Base-by-base conservation (phyloP, 306 rosid genomes). In the Lotus japonicus region DNA sequence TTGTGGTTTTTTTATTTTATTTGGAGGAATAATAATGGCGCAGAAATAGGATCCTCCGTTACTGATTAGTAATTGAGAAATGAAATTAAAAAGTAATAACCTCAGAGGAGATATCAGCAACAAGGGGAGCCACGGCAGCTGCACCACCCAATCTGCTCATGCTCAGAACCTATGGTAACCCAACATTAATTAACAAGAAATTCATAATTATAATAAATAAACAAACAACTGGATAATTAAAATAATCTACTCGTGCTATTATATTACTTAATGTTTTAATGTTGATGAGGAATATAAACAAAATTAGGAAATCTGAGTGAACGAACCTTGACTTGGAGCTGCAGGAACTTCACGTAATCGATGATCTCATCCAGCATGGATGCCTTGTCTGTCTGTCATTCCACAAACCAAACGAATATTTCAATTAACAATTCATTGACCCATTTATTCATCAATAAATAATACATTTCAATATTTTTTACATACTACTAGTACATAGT, bases 71-170 rank as follows among this genome's bases (percentile, higher is more conserved):
- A 23, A 49, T 11, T 21, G 38, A 54, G 4, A 26, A 26, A 26
- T 26, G 33, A 26, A 26, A 26, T 26, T 26, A 21, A 21, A 21
- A 21, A 21, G 23, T 17, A 43, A 55, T 17, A 79, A 88, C 97
- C 96, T 91, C 89, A 9, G 91, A 76, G 12, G 92, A 82, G 52
- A 84, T 78, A 80, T 86, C 94, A 54, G 94, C 87, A 61, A 84
- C 90, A 1, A 83, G 88, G 36, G 97, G 97, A 58, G 92, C 95
- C 3, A 87, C 96, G 42, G 95, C 88, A 46, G 85, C 96, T 18
- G 96, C 97, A 67, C 94, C 96, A 41, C 97, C 97, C 80, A 92
- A 82, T 78, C 97, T 85, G 86, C 97, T 92, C 97, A 92, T 92
- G 86, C 97, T 92, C 81, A 91, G 85, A 72, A 91, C 96, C 97